Evolutionary conservation across 2,329 filamentous ascomycete species (phyloP).

Genomic region (Diaporthe eres): DNA sequence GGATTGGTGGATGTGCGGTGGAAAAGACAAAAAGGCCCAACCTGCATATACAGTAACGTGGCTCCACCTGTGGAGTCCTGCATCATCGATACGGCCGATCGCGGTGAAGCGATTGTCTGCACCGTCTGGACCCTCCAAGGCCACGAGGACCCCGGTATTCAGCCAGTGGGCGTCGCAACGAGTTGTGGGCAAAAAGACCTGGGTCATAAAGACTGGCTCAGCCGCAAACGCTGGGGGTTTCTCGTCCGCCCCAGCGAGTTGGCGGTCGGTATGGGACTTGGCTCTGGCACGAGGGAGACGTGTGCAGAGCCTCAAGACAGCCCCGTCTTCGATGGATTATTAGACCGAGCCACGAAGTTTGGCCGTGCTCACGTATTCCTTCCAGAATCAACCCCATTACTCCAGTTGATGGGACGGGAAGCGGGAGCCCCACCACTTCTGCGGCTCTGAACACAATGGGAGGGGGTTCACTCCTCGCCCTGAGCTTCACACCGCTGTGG

Average conservation of each 20-base stretch:
- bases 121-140: not conserved
- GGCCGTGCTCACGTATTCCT: not conserved
- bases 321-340: not conserved
- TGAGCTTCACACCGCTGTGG: constrained; percentile 28
- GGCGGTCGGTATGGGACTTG: not conserved
- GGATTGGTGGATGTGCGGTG: not conserved
- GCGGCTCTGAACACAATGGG: not conserved
- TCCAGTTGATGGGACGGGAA: not conserved
- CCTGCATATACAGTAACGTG: constrained; percentile 7
- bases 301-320: constrained; percentile 12
- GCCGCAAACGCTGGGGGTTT: not conserved
- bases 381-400: constrained; percentile 1
- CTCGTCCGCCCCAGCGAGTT: not conserved
- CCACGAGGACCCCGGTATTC: not conserved
- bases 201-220: not conserved
- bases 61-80: constrained; percentile 14
- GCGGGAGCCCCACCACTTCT: constrained; percentile 7
- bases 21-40: constrained; percentile 25
- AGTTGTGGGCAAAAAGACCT: not conserved
- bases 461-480: not conserved
- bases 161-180: not conserved
- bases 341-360: constrained; percentile 4
- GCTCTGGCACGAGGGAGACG: not conserved
- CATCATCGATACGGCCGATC: constrained; percentile 21
- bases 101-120: not conserved